Conservation (phyloP, 2,329 filamentous ascomycete species). For the Hyphodiscus sp. region DNA sequence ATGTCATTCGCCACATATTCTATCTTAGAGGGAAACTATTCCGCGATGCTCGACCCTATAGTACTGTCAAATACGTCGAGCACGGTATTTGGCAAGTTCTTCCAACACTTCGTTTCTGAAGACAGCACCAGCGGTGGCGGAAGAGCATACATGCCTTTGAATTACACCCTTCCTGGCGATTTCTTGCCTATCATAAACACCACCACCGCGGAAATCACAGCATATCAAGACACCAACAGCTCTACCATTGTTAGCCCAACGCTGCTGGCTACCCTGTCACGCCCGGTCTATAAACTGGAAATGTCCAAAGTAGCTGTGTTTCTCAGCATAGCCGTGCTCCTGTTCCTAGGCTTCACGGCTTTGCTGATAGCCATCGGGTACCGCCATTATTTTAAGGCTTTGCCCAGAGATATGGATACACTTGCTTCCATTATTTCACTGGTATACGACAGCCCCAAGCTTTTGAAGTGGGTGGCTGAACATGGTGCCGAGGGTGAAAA, state of each 20-base stretch:
- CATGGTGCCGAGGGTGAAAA: background rate
- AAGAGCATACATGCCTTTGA: background rate
- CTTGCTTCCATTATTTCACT: conserved; percentile 9
- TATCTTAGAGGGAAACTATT: conserved; percentile 2
- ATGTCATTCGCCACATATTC: conserved; percentile 8
- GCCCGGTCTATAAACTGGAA: conserved; percentile 3
- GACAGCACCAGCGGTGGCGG: background rate
- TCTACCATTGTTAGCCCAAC: background rate
- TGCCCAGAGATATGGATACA: conserved; percentile 13
- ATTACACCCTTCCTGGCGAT: background rate
- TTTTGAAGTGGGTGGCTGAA: background rate
- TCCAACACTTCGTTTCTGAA: conserved; percentile 9
- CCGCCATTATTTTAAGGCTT: conserved; percentile 1
- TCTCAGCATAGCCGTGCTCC: conserved; percentile 7
- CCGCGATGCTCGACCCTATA: conserved; percentile 4
- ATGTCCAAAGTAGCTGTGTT: conserved; percentile 6
- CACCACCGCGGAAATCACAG: background rate
- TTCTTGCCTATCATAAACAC: background rate
- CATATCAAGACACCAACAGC: background rate
- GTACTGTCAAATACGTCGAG: conserved; percentile 5
- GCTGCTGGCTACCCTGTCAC: background rate
- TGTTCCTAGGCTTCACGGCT: conserved; percentile 2
- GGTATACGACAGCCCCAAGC: conserved; percentile 10
- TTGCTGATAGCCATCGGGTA: background rate
- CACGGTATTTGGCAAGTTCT: conserved; percentile 11